These are phyloP conservation scores for Podospora pseudoanserina DNA, from an alignment of 495 filamentous ascomycete species.

Conservation along the genomic window DNA sequence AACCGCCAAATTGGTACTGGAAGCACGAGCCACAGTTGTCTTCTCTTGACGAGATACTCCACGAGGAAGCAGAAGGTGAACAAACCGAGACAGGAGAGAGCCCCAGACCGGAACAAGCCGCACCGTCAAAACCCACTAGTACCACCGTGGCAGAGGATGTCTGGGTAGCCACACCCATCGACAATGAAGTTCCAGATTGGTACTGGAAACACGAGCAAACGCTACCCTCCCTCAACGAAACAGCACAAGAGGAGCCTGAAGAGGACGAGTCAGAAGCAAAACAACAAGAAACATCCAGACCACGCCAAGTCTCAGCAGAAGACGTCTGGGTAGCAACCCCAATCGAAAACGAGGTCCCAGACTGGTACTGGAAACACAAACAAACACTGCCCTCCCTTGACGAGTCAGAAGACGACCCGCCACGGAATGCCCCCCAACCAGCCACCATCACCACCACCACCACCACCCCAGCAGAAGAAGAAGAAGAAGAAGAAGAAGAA, in stretches of 20 bases:
- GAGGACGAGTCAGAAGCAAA: background rate
- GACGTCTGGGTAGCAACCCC: background rate
- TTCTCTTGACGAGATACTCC: slow-evolving; percentile 7
- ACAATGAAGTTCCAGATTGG: slow-evolving; percentile 13
- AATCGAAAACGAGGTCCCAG: slow-evolving; percentile 7
- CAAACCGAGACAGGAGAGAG: background rate
- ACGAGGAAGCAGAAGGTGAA: slow-evolving; percentile 17
- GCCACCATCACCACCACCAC: too few species aligned
- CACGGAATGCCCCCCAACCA: background rate
- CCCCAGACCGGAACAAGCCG: background rate
- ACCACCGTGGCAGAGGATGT: background rate
- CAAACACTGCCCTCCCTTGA: slow-evolving; percentile 10
- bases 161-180: slow-evolving; percentile 1
- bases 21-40: slow-evolving; percentile 19
- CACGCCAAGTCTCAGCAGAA: background rate
- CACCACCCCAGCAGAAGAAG: too few species aligned
- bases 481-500: too few species aligned
- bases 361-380: slow-evolving; percentile 24
- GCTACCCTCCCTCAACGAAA: slow-evolving; percentile 9
- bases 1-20: slow-evolving; percentile 20
- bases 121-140: background rate
- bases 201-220: slow-evolving; percentile 23
- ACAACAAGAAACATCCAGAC: too few species aligned
- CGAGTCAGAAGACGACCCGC: background rate
- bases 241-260: background rate